phyloP scores from a whole-genome alignment of 2,329 filamentous ascomycete genomes.

The Fusarium avenaceum region DNA sequence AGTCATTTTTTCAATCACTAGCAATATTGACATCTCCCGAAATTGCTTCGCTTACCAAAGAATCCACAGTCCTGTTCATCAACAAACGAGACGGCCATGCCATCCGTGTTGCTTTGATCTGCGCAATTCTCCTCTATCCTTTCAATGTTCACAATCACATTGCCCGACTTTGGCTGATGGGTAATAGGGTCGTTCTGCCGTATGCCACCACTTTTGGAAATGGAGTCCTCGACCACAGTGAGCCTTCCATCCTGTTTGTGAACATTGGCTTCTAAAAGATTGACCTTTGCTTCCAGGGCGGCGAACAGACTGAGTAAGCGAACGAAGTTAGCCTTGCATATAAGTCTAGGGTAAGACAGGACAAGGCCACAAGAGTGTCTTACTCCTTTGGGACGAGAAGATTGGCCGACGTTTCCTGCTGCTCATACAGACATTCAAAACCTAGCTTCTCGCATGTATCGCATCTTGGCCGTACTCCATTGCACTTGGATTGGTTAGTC shows the following conservation, averaged over 20 bases:
- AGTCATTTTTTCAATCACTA: too few species aligned
- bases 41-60: neutral
- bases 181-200: too few species aligned
- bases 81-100: conserved; percentile 11
- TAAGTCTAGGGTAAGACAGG: neutral
- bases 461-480: conserved; percentile 10
- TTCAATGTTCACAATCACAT: neutral
- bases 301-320: conserved; percentile 1
- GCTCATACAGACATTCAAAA: conserved; percentile 14
- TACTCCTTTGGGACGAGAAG: conserved; percentile 21
- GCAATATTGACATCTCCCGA: too few species aligned
- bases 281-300: conserved; percentile 5
- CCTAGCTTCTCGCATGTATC: conserved; percentile 20
- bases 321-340: neutral
- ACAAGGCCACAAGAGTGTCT: too few species aligned
- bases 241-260: too few species aligned
- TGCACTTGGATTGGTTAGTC: neutral
- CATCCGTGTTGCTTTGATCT: neutral
- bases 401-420: conserved; percentile 11
- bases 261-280: neutral
- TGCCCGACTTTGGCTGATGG: too few species aligned
- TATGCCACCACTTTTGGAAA: too few species aligned
- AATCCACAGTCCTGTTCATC: conserved; percentile 21
- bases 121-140: neutral
- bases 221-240: too few species aligned